Percentiles rank a stretch among this genome's conserved stretches.
Evolutionary conservation across 768 basidiomycete species (phyloP).

Genomic region (Goffeauzyma gilvescens): DNA sequence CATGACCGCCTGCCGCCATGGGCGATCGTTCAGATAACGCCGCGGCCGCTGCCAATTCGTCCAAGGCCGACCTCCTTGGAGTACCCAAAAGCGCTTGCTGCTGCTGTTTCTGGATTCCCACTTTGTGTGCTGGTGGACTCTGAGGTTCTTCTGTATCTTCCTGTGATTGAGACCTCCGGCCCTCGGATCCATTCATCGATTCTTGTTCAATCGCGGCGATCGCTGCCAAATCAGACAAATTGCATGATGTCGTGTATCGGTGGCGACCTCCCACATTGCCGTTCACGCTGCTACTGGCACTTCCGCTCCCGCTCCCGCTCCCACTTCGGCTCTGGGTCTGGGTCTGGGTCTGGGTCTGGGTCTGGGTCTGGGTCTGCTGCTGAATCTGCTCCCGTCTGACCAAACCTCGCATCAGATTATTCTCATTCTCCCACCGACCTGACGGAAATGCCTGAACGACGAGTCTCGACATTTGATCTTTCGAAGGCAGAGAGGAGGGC

Average conservation of each 20-base stretch:
- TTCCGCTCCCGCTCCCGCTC: too few species aligned
- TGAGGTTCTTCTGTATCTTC: background rate
- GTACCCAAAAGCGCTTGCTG: conserved; percentile 3
- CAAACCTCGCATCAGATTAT: conserved; percentile 7
- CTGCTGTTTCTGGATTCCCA: background rate
- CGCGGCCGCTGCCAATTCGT: conserved; percentile 10
- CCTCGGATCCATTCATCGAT: conserved; percentile 3
- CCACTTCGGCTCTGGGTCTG: too few species aligned
- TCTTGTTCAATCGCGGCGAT: conserved; percentile 4
- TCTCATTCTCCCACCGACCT: conserved; percentile 7
- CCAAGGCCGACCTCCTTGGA: conserved; percentile 8
- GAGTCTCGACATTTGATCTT: conserved; percentile 9
- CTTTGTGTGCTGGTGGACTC: conserved; percentile 1
- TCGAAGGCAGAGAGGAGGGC: conserved; percentile 8
- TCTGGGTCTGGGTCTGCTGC: background rate
- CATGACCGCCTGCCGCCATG: too few species aligned
- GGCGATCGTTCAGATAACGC: conserved; percentile 8
- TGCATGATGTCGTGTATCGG: conserved; percentile 12
- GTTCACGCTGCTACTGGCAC: too few species aligned
- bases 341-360: too few species aligned
- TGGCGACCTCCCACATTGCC: conserved; percentile 1
- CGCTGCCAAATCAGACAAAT: conserved; percentile 9
- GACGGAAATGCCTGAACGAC: conserved; percentile 11
- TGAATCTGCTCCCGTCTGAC: background rate
- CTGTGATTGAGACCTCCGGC: background rate